These are phyloP conservation scores for Discostella pseudostelligera DNA, from an alignment of 108 stramenopile species.

Conservation along the genomic window DNA sequence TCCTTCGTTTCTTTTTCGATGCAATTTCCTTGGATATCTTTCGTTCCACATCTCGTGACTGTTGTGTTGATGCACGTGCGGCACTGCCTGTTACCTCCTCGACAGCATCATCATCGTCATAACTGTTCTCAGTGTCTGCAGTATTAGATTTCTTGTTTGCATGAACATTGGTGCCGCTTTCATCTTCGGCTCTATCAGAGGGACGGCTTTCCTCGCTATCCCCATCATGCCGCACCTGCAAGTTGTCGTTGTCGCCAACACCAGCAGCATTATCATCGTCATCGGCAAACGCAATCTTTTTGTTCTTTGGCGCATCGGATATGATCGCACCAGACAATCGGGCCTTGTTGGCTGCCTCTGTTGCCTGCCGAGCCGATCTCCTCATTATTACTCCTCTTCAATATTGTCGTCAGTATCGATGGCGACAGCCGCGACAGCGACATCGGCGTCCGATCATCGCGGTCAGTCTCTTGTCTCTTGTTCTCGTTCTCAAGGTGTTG, in stretches of 20 bases:
- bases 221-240: not conserved
- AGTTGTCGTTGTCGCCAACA: not conserved
- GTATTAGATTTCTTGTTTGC: not conserved
- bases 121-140: not conserved
- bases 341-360: constrained; percentile 28
- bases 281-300: constrained; percentile 34
- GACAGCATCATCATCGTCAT: constrained; percentile 31
- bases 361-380: constrained; percentile 15
- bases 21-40: constrained; percentile 17
- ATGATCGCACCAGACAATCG: constrained; percentile 35
- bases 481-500: too few species aligned
- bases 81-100: constrained; percentile 38
- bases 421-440: too few species aligned
- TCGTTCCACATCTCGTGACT: constrained; percentile 35
- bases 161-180: constrained; percentile 10
- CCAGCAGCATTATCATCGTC: constrained; percentile 14
- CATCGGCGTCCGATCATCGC: too few species aligned
- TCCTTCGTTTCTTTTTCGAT: constrained; percentile 40
- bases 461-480: too few species aligned
- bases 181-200: not conserved
- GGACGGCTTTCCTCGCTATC: constrained; percentile 9
- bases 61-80: constrained; percentile 41
- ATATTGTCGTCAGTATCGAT: not conserved
- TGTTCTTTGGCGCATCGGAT: constrained; percentile 24
- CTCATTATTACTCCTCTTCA: not conserved